phyloP scores from a whole-genome alignment of 371 early-diverging fungal species.

The Nematocida minor region DNA sequence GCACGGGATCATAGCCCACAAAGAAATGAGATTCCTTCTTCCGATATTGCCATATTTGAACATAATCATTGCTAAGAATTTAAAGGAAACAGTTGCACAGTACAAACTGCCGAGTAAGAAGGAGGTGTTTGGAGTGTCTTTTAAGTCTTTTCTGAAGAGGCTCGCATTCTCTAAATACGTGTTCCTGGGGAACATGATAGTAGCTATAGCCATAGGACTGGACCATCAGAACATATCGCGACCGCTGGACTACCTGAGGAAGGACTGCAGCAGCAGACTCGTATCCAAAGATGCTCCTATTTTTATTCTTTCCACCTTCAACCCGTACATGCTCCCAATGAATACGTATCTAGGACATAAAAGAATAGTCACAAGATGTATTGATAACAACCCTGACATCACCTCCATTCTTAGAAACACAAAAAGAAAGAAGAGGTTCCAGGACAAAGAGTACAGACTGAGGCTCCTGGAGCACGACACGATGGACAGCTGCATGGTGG shows the following conservation, averaged over 20 bases:
- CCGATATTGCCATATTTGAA: slow-evolving; percentile 78
- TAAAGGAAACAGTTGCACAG: background rate
- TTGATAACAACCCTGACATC: slow-evolving; percentile 40
- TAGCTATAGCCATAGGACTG: slow-evolving; percentile 20
- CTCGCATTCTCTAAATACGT: slow-evolving; percentile 31
- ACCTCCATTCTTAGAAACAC: background rate
- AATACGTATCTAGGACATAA: slow-evolving; percentile 30
- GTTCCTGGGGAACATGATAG: slow-evolving; percentile 6
- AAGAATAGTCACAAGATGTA: background rate
- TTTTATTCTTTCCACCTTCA: slow-evolving; percentile 32
- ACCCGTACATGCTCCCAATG: slow-evolving; percentile 34
- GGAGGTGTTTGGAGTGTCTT: background rate
- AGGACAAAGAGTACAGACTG: background rate
- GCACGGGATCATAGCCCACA: slow-evolving; percentile 76
- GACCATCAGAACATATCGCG: slow-evolving; percentile 43
- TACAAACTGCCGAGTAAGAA: background rate
- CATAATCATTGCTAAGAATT: slow-evolving; percentile 68
- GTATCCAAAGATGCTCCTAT: background rate
- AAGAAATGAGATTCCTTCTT: slow-evolving; percentile 88
- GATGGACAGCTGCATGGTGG: slow-evolving; percentile 3
- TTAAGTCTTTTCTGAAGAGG: background rate
- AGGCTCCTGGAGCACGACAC: slow-evolving; percentile 9
- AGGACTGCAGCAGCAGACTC: background rate
- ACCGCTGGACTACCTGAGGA: slow-evolving; percentile 12
- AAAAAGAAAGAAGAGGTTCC: background rate